Conservation (phyloP, 441 rosid species). For the Euphorbia celastroides region DNA sequence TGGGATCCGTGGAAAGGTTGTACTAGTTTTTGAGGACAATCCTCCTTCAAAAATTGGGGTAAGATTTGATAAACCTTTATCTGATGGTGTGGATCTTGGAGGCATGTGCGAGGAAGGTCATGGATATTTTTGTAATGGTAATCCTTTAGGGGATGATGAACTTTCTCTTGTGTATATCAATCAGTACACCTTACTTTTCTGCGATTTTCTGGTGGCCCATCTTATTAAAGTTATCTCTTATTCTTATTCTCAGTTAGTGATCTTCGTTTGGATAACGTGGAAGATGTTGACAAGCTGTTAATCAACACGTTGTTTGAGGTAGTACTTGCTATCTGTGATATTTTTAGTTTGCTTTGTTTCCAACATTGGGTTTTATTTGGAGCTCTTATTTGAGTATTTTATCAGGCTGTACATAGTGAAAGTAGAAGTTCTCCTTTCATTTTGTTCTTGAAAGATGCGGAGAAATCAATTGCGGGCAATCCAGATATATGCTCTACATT, state of each 20-base stretch:
- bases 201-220: conserved; percentile 7
- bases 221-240: conserved; percentile 15
- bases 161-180: conserved; percentile 7
- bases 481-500: conserved; percentile 52
- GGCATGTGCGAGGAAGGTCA: conserved; percentile 51
- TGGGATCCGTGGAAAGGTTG: conserved; percentile 61
- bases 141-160: conserved; percentile 13
- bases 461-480: conserved; percentile 72
- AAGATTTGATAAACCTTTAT: conserved; percentile 58
- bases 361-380: conserved; percentile 13
- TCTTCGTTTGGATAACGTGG: conserved; percentile 56
- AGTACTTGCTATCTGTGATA: conserved; percentile 6
- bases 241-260: conserved; percentile 39
- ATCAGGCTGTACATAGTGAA: conserved; percentile 48
- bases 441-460: conserved; percentile 76
- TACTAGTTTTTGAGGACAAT: conserved; percentile 53
- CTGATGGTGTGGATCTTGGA: conserved; percentile 77
- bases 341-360: conserved; percentile 12
- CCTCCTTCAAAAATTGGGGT: conserved; percentile 66
- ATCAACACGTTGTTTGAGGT: conserved; percentile 73
- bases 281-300: conserved; percentile 62
- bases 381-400: conserved; percentile 12
- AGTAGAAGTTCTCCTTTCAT: conserved; percentile 68
- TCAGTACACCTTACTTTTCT: conserved; percentile 5
- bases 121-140: conserved; percentile 77